Evolutionary conservation across 73 alveolate species (phyloP).

Genomic region (Tetrahymena thermophila): DNA sequence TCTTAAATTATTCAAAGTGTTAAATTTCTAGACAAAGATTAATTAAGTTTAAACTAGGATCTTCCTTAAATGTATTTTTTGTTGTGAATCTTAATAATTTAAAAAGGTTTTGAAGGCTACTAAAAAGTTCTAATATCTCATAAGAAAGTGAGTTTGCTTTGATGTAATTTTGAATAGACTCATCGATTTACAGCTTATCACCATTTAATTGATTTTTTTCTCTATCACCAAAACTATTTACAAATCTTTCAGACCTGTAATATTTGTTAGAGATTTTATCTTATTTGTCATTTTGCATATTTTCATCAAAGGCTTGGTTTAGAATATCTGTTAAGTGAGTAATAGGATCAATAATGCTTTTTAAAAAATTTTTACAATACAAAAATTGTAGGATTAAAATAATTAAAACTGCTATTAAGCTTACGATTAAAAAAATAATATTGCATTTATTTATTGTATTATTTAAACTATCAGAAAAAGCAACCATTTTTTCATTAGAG

Average conservation of each 20-base stretch:
- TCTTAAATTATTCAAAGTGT: neutral
- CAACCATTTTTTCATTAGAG: neutral
- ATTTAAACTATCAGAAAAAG: neutral
- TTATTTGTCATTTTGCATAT: no score
- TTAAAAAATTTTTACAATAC: no score
- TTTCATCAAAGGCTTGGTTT: no score
- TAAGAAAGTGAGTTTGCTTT: neutral
- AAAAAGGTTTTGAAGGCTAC: neutral
- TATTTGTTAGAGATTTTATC: neutral
- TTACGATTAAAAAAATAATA: no score
- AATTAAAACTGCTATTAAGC: neutral
- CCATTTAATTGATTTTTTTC: no score
- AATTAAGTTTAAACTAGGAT: neutral
- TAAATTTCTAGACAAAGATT: neutral
- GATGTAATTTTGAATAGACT: no score
- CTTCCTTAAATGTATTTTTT: neutral
- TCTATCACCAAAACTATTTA: neutral
- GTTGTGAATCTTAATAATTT: neutral
- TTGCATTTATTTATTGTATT: no score
- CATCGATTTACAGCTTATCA: neutral
- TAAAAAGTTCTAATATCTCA: neutral
- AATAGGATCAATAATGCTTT: neutral
- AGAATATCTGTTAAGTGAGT: neutral
- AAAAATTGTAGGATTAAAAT: neutral
- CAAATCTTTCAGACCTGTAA: neutral